Evolutionary conservation across 768 basidiomycete genomes (phyloP).

Genomic region (Plicaturopsis crispa): DNA sequence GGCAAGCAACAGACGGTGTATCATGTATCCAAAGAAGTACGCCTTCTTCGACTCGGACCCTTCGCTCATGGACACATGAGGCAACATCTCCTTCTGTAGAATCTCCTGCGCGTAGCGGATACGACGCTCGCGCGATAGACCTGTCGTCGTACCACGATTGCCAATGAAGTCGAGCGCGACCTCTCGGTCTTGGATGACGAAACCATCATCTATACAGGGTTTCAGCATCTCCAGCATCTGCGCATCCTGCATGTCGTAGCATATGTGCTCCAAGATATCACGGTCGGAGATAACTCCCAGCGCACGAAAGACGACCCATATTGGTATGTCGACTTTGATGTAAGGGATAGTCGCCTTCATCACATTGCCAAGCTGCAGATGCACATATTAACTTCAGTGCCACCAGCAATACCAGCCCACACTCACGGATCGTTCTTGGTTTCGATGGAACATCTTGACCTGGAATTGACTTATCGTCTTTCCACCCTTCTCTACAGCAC

Average conservation of each 20-base stretch:
- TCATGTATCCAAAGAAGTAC: constrained; percentile 99
- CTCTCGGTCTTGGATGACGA: constrained; percentile 96
- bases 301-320: constrained; percentile 98
- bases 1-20: constrained; percentile 89
- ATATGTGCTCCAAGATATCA: constrained; percentile 97
- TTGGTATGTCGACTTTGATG: constrained; percentile 96
- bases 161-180: constrained; percentile 98
- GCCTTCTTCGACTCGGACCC: constrained; percentile 98
- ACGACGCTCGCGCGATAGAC: constrained; percentile 85
- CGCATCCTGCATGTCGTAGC: constrained; percentile 93
- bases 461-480: constrained; percentile 98
- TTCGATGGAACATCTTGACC: constrained; percentile 92
- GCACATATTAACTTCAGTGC: too few species aligned
- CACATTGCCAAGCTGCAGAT: constrained; percentile 68
- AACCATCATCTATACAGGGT: constrained; percentile 97
- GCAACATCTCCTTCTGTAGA: constrained; percentile 96
- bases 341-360: constrained; percentile 98
- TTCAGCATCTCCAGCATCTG: constrained; percentile 98
- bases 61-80: constrained; percentile 93
- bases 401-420: too few species aligned
- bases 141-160: constrained; percentile 92
- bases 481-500: constrained; percentile 95
- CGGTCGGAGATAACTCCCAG: constrained; percentile 96
- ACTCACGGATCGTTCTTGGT: constrained; percentile 82
- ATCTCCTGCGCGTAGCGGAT: constrained; percentile 97